phyloP scores from a whole-genome alignment of 2,329 filamentous ascomycete species.

The Atkinsonella texensis region DNA sequence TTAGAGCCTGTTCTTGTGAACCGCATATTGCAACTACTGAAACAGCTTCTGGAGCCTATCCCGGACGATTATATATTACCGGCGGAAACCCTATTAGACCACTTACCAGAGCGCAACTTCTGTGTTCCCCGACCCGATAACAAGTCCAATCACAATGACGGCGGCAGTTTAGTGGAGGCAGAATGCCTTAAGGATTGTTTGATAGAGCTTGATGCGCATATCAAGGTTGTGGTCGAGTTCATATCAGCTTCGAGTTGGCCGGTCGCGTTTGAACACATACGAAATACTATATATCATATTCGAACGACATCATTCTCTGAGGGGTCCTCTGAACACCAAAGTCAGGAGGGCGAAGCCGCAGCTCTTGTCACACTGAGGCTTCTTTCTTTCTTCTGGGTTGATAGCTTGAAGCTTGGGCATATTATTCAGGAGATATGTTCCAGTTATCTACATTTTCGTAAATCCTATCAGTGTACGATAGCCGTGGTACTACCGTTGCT shows the following conservation, averaged over 20 bases:
- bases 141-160: conserved; percentile 9
- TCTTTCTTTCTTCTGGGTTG: conserved; percentile 53
- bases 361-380: conserved; percentile 45
- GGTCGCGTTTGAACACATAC: conserved; percentile 46
- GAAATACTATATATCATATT: conserved; percentile 37
- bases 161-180: conserved; percentile 10
- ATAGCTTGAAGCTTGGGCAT: conserved; percentile 46
- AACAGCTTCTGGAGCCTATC: conserved; percentile 44
- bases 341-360: conserved; percentile 38
- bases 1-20: conserved; percentile 39
- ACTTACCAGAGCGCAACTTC: conserved; percentile 27
- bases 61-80: conserved; percentile 45
- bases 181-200: conserved; percentile 22
- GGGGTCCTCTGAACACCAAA: conserved; percentile 20
- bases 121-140: conserved; percentile 20
- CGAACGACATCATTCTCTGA: conserved; percentile 31
- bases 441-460: conserved; percentile 54
- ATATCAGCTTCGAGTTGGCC: conserved; percentile 53
- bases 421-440: conserved; percentile 56
- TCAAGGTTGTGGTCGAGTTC: conserved; percentile 49
- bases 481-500: conserved; percentile 50
- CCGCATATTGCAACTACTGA: conserved; percentile 44
- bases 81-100: conserved; percentile 44
- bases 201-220: conserved; percentile 39
- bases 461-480: conserved; percentile 50